Evolutionary conservation across 2,329 filamentous ascomycete species (phyloP).

Genomic region (Rhynchosporium graminicola): DNA sequence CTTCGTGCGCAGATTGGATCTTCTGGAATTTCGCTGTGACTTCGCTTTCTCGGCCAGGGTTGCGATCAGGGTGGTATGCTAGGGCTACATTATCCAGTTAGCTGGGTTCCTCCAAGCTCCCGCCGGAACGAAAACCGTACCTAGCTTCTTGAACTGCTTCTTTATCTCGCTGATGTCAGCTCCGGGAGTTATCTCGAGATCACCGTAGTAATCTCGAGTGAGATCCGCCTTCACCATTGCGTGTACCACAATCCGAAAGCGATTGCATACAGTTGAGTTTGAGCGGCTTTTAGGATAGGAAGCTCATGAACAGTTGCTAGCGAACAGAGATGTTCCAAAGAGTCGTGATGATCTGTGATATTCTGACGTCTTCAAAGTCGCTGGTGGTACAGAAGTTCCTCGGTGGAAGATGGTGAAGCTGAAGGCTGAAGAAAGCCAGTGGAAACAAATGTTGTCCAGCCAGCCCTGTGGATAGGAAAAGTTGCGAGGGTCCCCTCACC

Average conservation of each 20-base stretch:
- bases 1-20: slow-evolving; percentile 70
- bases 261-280: neutral
- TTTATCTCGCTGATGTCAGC: slow-evolving; percentile 66
- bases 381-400: slow-evolving; percentile 8
- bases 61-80: slow-evolving; percentile 70
- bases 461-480: neutral
- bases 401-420: neutral
- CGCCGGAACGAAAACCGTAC: slow-evolving; percentile 21
- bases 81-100: slow-evolving; percentile 49
- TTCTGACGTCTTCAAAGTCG: slow-evolving; percentile 7
- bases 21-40: slow-evolving; percentile 68
- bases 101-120: slow-evolving; percentile 5
- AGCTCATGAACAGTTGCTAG: slow-evolving; percentile 13
- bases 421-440: neutral
- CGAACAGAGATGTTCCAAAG: neutral
- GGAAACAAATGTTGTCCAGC: neutral
- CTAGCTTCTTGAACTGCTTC: slow-evolving; percentile 68
- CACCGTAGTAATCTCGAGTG: slow-evolving; percentile 64
- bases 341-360: neutral
- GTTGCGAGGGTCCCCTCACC: neutral
- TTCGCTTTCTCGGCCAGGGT: slow-evolving; percentile 66
- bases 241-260: slow-evolving; percentile 4
- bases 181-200: slow-evolving; percentile 60
- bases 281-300: neutral
- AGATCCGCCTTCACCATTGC: slow-evolving; percentile 42